Conservation (phyloP, 208 protist genomes). For the Porcisia hertigi region DNA sequence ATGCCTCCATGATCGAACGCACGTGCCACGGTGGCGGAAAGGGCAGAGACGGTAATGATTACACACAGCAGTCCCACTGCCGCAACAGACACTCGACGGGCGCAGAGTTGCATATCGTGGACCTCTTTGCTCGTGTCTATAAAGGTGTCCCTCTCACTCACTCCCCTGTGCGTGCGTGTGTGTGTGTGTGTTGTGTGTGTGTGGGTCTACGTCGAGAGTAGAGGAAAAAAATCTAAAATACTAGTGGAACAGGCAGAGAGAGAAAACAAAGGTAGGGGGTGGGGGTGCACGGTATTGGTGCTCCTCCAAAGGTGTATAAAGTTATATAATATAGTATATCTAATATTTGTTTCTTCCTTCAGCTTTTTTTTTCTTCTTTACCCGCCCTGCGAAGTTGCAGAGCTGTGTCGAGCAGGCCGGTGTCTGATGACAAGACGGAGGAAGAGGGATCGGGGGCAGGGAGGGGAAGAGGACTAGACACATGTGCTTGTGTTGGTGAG, state of each 20-base stretch:
- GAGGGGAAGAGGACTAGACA: too few species aligned
- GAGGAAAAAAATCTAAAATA: neutral
- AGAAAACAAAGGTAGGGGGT: conserved; percentile 16
- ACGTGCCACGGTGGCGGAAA: neutral
- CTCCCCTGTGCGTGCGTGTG: neutral
- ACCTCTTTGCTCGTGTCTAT: neutral
- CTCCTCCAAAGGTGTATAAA: too few species aligned
- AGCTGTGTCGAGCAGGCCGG: too few species aligned
- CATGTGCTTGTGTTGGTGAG: too few species aligned
- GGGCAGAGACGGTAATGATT: neutral
- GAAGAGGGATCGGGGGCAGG: neutral
- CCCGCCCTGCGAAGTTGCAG: too few species aligned
- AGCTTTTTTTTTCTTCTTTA: too few species aligned
- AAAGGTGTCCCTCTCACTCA: neutral
- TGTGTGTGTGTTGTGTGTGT: too few species aligned
- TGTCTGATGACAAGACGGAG: neutral
- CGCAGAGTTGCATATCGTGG: neutral
- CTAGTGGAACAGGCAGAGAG: conserved; percentile 2
- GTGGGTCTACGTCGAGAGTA: too few species aligned
- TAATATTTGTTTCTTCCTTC: too few species aligned
- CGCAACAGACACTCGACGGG: neutral
- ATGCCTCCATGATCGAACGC: conserved; percentile 6
- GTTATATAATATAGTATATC: too few species aligned
- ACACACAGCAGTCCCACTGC: neutral
- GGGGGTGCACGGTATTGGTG: too few species aligned